Evolutionary conservation across 345 rosid genomes (phyloP).

Genomic region (Eucalyptus sp.): DNA sequence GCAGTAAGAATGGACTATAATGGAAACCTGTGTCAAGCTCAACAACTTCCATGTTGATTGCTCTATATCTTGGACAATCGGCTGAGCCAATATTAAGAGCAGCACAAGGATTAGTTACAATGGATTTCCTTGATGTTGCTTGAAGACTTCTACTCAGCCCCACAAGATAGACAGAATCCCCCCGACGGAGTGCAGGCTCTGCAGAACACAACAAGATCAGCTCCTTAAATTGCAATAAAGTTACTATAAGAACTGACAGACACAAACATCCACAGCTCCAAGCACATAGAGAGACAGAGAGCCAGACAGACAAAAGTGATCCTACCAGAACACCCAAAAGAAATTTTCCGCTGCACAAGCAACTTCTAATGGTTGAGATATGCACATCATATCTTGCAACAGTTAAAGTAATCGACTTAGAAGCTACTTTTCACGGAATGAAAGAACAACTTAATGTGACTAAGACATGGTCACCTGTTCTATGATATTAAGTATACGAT

Average conservation of each 20-base stretch:
- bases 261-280: background rate
- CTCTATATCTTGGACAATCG: conserved; percentile 89
- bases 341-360: background rate
- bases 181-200: conserved; percentile 84
- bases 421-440: background rate
- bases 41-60: conserved; percentile 92
- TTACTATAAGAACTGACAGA: background rate
- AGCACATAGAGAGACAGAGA: background rate
- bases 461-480: background rate
- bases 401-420: background rate
- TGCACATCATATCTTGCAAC: background rate
- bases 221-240: background rate
- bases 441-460: background rate
- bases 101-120: conserved; percentile 84
- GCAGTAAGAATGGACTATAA: background rate
- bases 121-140: conserved; percentile 86
- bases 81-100: conserved; percentile 82
- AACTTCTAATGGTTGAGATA: background rate
- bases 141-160: conserved; percentile 86
- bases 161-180: conserved; percentile 86
- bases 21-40: conserved; percentile 85
- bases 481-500: background rate
- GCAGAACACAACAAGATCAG: background rate
- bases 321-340: background rate
- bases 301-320: background rate